A percentile compares a stretch with the other conserved stretches of the same genome.
These are phyloP conservation scores for Termitomyces heimii DNA, from an alignment of 768 basidiomycete species.

Conservation along the genomic window DNA sequence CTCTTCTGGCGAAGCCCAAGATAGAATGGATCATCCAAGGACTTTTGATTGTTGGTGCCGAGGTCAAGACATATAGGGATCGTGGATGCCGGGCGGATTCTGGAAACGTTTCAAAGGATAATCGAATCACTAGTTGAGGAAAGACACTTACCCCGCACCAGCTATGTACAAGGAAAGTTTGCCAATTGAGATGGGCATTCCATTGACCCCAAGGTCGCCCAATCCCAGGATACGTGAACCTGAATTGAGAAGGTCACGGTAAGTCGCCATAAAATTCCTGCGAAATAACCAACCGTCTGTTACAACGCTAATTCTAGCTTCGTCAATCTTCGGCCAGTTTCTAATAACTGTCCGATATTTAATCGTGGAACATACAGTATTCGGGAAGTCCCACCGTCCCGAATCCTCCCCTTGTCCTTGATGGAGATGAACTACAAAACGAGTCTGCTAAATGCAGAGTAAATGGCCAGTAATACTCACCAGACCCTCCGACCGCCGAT, in stretches of 20 bases:
- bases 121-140: neutral
- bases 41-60: conserved; percentile 79
- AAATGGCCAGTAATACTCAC: conserved; percentile 28
- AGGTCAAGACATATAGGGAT: conserved; percentile 85
- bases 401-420: conserved; percentile 78
- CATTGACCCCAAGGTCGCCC: conserved; percentile 78
- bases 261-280: neutral
- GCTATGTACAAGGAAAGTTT: conserved; percentile 89
- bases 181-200: conserved; percentile 88
- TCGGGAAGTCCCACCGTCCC: conserved; percentile 28
- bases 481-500: conserved; percentile 67
- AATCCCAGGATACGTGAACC: conserved; percentile 88
- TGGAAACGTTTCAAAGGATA: conserved; percentile 17
- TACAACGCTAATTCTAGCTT: conserved; percentile 87
- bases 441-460: conserved; percentile 11
- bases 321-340: conserved; percentile 66
- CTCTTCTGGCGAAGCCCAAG: conserved; percentile 77
- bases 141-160: conserved; percentile 66
- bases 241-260: conserved; percentile 16
- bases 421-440: conserved; percentile 62
- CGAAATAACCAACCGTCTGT: conserved; percentile 63
- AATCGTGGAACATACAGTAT: neutral
- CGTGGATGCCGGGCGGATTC: conserved; percentile 71
- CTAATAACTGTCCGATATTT: conserved; percentile 39
- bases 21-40: conserved; percentile 84